Evolutionary conservation across 352 stramenopile genomes (phyloP), one percentile per base, ranked within the genome.

Genomic region (Thalassiosira mediterranea): DNA sequence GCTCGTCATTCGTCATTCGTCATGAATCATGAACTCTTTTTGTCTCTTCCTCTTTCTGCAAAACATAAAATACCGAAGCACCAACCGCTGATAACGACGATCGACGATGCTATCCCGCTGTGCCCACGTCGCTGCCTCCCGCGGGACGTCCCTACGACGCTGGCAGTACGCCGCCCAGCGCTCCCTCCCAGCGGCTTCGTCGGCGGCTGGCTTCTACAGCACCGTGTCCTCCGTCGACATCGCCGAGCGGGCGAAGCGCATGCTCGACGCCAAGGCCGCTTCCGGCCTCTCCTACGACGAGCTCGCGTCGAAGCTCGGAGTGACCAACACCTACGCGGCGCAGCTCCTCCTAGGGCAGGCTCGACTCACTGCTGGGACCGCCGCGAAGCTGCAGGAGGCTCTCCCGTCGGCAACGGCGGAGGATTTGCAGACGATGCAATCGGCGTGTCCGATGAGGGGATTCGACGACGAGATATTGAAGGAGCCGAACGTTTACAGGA

Each of bases 291-390:
- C 77, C 0, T 93, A 88, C 63, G 87, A 93, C 64, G 71, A 90
- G 13, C 60, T 93, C n/a, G 83, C 84, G 1, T 44, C 40, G 5
- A 77, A 71, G 23, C 49, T 91, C 0, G 84, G 84, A 15, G 76
- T 90, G 26, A 93, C 87, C 7, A 93, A 93, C 56, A 85, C 83
- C 0, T 93, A 93, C 63, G 74, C 80, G 8, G 83, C 84, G 3
- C 87, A 93, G 71, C 49, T 92, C 25, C 51, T 92, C 2, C 47
- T 92, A 5, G 84, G 84, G 25, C 86, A 92, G 60, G 84, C 86
- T 11, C 88, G 91, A 67, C 61, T 92, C 17, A 88, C 67, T 32
- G n/a, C 52, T 10, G 57, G 73, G 11, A 84, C 69, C 26, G 72
- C 74, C 4, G 21, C 17, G 21, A 87, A 88, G 64, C 56, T 92